Percentiles rank a stretch among this genome's conserved stretches.
Conservation (phyloP, 1,284 basidiomycete species). For the Rhodotorula sp. region DNA sequence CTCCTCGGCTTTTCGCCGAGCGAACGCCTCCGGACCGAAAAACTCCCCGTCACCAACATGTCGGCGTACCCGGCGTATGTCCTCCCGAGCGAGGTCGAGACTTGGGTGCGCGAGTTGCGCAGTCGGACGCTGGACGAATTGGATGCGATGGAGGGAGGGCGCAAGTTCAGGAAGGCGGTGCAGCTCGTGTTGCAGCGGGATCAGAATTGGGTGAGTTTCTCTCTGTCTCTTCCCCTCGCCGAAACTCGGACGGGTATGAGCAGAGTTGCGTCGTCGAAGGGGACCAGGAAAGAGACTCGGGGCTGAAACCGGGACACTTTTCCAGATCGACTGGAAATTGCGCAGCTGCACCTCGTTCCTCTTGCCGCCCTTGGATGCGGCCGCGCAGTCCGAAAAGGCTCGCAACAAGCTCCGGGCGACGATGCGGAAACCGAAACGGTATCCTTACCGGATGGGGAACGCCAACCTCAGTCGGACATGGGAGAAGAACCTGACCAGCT, state of each 20-base stretch:
- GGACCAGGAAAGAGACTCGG: too few species aligned
- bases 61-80: slow-evolving; percentile 20
- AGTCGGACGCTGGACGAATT: slow-evolving; percentile 23
- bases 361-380: slow-evolving; percentile 12
- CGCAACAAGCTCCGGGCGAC: slow-evolving; percentile 18
- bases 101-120: slow-evolving; percentile 20
- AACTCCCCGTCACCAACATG: slow-evolving; percentile 58
- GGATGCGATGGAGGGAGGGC: slow-evolving; percentile 31
- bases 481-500: slow-evolving; percentile 26
- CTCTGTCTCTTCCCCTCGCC: too few species aligned
- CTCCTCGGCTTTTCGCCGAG: slow-evolving; percentile 71
- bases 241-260: too few species aligned
- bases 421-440: slow-evolving; percentile 16
- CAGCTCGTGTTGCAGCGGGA: slow-evolving; percentile 69
- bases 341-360: slow-evolving; percentile 37
- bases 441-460: slow-evolving; percentile 38
- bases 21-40: slow-evolving; percentile 63
- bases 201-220: slow-evolving; percentile 67
- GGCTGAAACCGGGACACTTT: neutral
- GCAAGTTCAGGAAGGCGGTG: slow-evolving; percentile 65
- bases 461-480: slow-evolving; percentile 33
- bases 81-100: slow-evolving; percentile 11
- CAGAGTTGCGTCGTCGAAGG: too few species aligned
- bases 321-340: slow-evolving; percentile 44
- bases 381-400: slow-evolving; percentile 10